Evolutionary conservation across 106 monocot genomes (phyloP).

Genomic region (Cymbidium sinense): DNA sequence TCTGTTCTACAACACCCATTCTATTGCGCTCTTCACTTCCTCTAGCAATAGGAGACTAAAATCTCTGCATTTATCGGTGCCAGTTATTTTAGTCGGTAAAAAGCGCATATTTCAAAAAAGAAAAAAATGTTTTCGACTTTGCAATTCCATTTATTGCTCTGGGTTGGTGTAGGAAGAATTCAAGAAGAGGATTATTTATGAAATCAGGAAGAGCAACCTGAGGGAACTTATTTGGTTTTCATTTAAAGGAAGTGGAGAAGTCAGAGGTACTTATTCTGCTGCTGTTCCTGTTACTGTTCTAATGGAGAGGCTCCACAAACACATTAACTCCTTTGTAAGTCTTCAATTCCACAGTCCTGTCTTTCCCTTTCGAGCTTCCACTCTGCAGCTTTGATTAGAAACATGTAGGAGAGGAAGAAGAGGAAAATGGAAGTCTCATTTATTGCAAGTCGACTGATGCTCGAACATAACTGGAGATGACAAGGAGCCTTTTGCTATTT

Average conservation of each 20-base stretch:
- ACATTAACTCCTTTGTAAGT: constrained; percentile 26
- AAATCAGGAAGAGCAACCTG: background rate
- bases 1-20: background rate
- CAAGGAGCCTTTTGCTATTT: background rate
- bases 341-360: background rate
- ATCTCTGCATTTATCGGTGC: too few species aligned
- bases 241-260: background rate
- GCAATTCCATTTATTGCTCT: too few species aligned
- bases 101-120: too few species aligned
- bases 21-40: background rate
- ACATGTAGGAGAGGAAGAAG: too few species aligned
- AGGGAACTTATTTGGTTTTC: background rate
- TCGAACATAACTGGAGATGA: background rate
- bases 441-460: background rate
- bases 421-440: background rate
- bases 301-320: constrained; percentile 26
- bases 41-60: too few species aligned
- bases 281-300: background rate
- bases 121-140: too few species aligned
- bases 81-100: too few species aligned
- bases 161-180: background rate
- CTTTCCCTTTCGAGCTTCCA: constrained; percentile 1
- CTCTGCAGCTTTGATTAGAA: background rate
- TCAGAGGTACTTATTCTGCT: background rate
- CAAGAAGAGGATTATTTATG: constrained; percentile 1